These are phyloP conservation scores for Nidularia pulvinata DNA, from an alignment of 768 basidiomycete genomes.

Conservation along the genomic window DNA sequence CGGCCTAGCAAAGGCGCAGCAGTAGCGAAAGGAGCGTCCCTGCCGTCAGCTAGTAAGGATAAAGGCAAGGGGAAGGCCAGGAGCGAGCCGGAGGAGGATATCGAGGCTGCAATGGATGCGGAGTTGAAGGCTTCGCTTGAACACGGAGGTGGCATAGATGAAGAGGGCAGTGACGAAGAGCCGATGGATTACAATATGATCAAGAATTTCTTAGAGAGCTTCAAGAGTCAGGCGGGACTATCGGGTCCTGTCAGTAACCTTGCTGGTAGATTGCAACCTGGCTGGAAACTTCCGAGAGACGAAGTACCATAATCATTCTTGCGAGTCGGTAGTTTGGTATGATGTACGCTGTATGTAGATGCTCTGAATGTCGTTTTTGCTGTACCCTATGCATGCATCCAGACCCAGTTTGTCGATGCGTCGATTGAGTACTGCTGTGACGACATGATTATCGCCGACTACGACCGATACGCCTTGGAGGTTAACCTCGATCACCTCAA, in stretches of 20 bases:
- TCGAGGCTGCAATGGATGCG: conserved; percentile 88
- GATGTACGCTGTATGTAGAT: too few relatives aligned
- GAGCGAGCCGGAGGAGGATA: conserved; percentile 47
- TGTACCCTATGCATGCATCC: too few relatives aligned
- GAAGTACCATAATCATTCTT: conserved; percentile 33
- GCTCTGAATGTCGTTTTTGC: neutral
- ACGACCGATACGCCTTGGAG: too few relatives aligned
- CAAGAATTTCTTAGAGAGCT: conserved; percentile 97
- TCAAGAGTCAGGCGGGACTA: conserved; percentile 87
- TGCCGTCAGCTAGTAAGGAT: conserved; percentile 11
- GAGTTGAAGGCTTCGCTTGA: conserved; percentile 74
- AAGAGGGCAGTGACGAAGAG: conserved; percentile 50
- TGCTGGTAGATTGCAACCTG: conserved; percentile 80
- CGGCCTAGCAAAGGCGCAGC: conserved; percentile 23
- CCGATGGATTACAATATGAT: conserved; percentile 87
- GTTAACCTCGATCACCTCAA: too few relatives aligned
- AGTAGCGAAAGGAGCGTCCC: conserved; percentile 4
- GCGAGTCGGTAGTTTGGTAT: too few relatives aligned
- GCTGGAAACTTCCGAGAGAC: conserved; percentile 76
- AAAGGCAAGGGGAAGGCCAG: conserved; percentile 48
- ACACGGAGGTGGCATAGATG: conserved; percentile 42
- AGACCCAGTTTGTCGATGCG: too few relatives aligned
- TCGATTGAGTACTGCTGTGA: too few relatives aligned
- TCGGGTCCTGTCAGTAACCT: conserved; percentile 93
- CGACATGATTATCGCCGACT: too few relatives aligned